These are phyloP conservation scores for Suillus discolor DNA, from an alignment of 768 basidiomycete species.

Conservation along the genomic window DNA sequence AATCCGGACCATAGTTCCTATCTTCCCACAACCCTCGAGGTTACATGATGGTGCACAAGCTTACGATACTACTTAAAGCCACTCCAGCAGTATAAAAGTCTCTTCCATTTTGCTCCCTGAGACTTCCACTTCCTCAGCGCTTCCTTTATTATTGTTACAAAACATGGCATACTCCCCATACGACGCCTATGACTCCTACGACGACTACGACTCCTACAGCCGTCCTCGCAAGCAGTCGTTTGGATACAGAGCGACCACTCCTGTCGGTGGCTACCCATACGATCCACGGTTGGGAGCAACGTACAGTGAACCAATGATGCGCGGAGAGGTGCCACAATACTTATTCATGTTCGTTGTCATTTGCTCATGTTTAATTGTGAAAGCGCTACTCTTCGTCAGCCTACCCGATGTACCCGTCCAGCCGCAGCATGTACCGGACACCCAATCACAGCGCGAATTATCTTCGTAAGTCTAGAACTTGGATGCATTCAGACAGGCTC, in stretches of 20 bases:
- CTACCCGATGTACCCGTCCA: conserved; percentile 50
- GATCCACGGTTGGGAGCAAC: conserved; percentile 4
- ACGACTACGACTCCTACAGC: conserved; percentile 17
- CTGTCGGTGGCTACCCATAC: conserved; percentile 15
- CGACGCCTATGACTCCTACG: conserved; percentile 36
- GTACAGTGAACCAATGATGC: conserved; percentile 44
- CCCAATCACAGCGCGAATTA: conserved; percentile 41
- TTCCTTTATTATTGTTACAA: conserved; percentile 12
- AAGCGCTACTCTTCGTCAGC: conserved; percentile 44
- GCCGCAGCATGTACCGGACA: conserved; percentile 36
- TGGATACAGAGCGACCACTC: conserved; percentile 31
- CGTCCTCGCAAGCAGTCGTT: conserved; percentile 36
- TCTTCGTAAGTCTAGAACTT: conserved; percentile 37
- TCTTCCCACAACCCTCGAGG: conserved; percentile 32
- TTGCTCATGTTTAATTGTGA: conserved; percentile 8
- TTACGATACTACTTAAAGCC: conserved; percentile 16
- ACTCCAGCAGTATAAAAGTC: conserved; percentile 25
- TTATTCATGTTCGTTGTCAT: neutral
- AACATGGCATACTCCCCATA: conserved; percentile 46
- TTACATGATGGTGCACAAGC: conserved; percentile 12
- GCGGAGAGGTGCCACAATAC: conserved; percentile 36
- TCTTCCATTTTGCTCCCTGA: neutral
- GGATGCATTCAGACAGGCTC: conserved; percentile 7
- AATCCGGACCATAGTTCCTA: conserved; percentile 16
- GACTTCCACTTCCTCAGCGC: conserved; percentile 13